Base-by-base conservation (phyloP, 306 rosid species). In the Ochetophila trinervis region DNA sequence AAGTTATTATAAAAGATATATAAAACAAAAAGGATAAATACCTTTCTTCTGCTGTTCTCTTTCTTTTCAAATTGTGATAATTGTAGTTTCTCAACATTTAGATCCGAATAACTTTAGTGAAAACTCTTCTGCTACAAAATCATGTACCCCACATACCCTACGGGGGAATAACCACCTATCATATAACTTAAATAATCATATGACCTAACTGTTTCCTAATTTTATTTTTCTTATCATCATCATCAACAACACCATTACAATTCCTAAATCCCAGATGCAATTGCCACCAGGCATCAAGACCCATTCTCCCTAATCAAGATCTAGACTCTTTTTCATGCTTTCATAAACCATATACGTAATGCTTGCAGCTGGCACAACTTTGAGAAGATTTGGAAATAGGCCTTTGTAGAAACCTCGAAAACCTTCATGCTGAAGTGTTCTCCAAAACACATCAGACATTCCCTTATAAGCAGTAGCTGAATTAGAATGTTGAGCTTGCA, bases 301-400 rank as follows among this genome's bases (percentile, higher is more conserved):
- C 21, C 11, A 0, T n/a, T 56, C 65, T 35, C 58, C 15, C 76
- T 87, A 93, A 34, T 87, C 89, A 70, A 93, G 91, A 75, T 87
- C 87, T 87, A 89, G 78, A 71, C 85, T 65, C 74, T 85, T 93
- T 63, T 93, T 89, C 94, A 87, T 93, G 54, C 73, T 58, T 76
- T 89, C 98, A 70, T 89, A 93, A 68, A 89, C 97, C 88, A 93
- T 44, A 62, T 93, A 93, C 34, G 97, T 89, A 79, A 93, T 87
- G 69, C 97, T 93, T 72, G 98, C 98, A 0, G 96, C 85, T 1
- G 97, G 97, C 40, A 93, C 97, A 53, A 93, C 97, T 84, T 93
- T 93, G 66, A 93, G 96, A 62, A 93, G 71, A 79, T 86, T 89
- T 17, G 98, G 98, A 75, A 93, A 81, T 65, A 93, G 66, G 73